These are phyloP conservation scores for Eragrostis nindensis DNA, from an alignment of 176 grass and related monocot genomes.

Conservation along the genomic window DNA sequence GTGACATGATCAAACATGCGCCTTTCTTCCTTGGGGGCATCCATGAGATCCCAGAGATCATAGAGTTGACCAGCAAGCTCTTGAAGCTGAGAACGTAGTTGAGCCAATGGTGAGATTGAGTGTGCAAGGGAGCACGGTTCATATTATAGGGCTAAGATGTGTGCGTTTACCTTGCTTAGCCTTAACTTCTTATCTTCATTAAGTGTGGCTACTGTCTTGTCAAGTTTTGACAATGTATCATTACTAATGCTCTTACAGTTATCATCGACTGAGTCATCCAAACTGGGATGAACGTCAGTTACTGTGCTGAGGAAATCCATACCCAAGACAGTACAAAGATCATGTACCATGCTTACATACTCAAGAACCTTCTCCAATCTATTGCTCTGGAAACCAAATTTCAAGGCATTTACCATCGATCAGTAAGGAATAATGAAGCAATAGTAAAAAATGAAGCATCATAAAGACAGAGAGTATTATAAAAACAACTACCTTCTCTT, in stretches of 20 bases:
- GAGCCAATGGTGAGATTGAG: conserved; percentile 19
- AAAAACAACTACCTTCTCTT: conserved; percentile 80
- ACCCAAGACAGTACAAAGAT: conserved; percentile 91
- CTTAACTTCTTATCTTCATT: conserved; percentile 89
- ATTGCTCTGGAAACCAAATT: conserved; percentile 65
- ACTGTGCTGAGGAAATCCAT: conserved; percentile 91
- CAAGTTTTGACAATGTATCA: conserved; percentile 90
- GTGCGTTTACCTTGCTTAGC: conserved; percentile 76
- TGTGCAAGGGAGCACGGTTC: background rate
- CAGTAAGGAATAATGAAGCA: conserved; percentile 5
- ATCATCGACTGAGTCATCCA: conserved; percentile 74
- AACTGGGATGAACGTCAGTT: conserved; percentile 90
- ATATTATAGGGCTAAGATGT: background rate
- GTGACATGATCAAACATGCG: conserved; percentile 90
- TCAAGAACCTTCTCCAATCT: conserved; percentile 93
- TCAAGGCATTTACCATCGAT: background rate
- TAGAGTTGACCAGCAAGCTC: conserved; percentile 87
- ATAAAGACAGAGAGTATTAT: background rate
- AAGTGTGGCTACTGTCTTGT: conserved; percentile 76
- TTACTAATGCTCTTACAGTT: conserved; percentile 90
- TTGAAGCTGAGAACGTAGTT: conserved; percentile 76
- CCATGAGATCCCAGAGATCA: conserved; percentile 99
- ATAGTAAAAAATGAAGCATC: background rate
- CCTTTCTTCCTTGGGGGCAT: conserved; percentile 81
- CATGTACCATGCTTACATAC: conserved; percentile 86